These are phyloP conservation scores for Ballota nigra DNA, from an alignment of 257 asterid species.

Conservation along the genomic window DNA sequence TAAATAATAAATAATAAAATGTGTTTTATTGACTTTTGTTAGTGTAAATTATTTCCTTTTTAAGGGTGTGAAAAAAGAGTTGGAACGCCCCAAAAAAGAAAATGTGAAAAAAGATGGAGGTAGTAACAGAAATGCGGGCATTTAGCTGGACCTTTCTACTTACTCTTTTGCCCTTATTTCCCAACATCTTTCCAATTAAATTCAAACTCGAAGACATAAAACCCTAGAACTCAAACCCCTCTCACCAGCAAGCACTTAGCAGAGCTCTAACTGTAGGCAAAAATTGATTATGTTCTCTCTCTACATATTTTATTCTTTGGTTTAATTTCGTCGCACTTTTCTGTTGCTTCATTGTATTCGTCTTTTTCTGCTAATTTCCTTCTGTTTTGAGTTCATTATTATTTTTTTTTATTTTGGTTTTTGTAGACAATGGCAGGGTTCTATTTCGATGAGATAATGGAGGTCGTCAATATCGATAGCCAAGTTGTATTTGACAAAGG, in stretches of 20 bases:
- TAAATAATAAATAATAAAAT: too few species aligned
- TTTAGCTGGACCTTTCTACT: too few species aligned
- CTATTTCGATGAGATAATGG: conserved; percentile 58
- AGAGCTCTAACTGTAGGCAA: not conserved
- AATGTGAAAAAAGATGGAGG: too few species aligned
- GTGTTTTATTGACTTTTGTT: too few species aligned
- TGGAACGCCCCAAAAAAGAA: too few species aligned
- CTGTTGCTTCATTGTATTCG: not conserved
- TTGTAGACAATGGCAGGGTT: conserved; percentile 40
- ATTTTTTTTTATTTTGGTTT: not conserved
- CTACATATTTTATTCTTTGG: too few species aligned
- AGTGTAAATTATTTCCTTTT: too few species aligned
- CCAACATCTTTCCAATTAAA: not conserved
- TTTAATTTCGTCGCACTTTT: not conserved
- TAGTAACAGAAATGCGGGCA: too few species aligned
- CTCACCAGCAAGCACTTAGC: not conserved
- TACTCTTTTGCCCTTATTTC: not conserved
- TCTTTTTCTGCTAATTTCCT: not conserved
- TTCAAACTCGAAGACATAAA: not conserved
- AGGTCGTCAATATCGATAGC: conserved; percentile 42
- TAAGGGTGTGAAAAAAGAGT: too few species aligned
- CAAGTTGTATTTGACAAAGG: conserved; percentile 75
- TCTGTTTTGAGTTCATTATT: not conserved
- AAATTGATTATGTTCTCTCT: not conserved
- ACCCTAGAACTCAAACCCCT: conserved; percentile 1